A percentile compares a stretch with the other conserved stretches of the same genome.
Conservation (phyloP, 805 yeast genomes). For the Barnettozyma vustinii region DNA sequence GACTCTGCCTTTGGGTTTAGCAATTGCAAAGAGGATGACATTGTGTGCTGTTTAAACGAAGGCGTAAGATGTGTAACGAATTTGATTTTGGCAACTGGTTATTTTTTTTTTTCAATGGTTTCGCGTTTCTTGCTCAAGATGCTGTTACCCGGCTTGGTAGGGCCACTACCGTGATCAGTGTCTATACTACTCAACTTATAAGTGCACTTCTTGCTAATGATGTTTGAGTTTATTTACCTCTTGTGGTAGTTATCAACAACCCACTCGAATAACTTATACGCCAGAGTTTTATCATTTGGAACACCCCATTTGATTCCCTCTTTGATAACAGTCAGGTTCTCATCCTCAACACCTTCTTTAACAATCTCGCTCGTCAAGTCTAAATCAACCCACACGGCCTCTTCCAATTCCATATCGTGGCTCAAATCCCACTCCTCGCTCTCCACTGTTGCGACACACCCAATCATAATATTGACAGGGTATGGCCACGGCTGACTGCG, state of each 20-base stretch:
- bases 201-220: no score
- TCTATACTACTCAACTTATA: no score
- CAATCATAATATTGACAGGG: conserved; percentile 90
- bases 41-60: conserved; percentile 12
- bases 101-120: neutral
- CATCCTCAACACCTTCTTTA: conserved; percentile 23
- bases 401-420: conserved; percentile 79
- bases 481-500: conserved; percentile 98
- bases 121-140: neutral
- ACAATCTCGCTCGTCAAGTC: conserved; percentile 40
- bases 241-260: conserved; percentile 15
- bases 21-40: conserved; percentile 72
- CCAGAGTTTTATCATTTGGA: conserved; percentile 25
- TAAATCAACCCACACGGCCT: conserved; percentile 79
- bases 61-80: neutral
- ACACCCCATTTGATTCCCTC: conserved; percentile 17
- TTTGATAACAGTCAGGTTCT: conserved; percentile 12
- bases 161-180: neutral
- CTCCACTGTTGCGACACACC: conserved; percentile 72
- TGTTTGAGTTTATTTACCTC: neutral
- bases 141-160: neutral
- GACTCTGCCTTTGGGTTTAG: conserved; percentile 97
- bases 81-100: neutral
- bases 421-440: conserved; percentile 58
- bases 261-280: conserved; percentile 20